A percentile compares a stretch with the other conserved stretches of the same genome.
phyloP scores from a whole-genome alignment of 495 filamentous ascomycete genomes.

The Penicillium ochrochloron region DNA sequence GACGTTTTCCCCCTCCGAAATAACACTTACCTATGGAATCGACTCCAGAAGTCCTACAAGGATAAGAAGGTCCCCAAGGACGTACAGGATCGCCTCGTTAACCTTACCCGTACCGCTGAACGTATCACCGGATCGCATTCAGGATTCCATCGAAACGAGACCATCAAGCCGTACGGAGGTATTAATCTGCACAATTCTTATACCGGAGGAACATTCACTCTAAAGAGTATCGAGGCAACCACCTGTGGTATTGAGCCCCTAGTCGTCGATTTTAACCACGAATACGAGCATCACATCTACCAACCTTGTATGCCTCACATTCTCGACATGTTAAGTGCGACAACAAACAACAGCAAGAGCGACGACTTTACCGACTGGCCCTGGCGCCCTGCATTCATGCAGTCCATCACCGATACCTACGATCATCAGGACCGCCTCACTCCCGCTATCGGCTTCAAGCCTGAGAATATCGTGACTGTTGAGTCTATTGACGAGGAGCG shows the following conservation, averaged over 20 bases:
- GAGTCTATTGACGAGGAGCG: constrained; percentile 37
- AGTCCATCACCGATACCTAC: constrained; percentile 39
- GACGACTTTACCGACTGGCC: constrained; percentile 34
- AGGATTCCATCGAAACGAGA: constrained; percentile 20
- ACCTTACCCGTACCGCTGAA: constrained; percentile 42
- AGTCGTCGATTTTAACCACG: constrained; percentile 49
- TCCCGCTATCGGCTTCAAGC: constrained; percentile 39
- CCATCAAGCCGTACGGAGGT: constrained; percentile 40
- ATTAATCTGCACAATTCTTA: constrained; percentile 42
- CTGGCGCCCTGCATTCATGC: constrained; percentile 37
- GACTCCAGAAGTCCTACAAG: constrained; percentile 37
- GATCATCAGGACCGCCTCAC: constrained; percentile 31
- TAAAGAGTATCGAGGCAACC: constrained; percentile 46
- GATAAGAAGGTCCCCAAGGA: constrained; percentile 28
- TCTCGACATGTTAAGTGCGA: constrained; percentile 37
- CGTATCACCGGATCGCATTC: constrained; percentile 39
- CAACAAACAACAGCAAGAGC: constrained; percentile 36
- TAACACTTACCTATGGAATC: constrained; percentile 35
- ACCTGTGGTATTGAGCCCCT: constrained; percentile 48
- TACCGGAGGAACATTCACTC: constrained; percentile 44
- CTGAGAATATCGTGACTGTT: constrained; percentile 31
- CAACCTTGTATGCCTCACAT: constrained; percentile 51
- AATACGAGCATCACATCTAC: constrained; percentile 46
- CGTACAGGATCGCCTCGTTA: constrained; percentile 32
- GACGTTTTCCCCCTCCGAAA: constrained; percentile 50